Evolutionary conservation across 2,329 filamentous ascomycete genomes (phyloP), one percentile per base, ranked within the genome.

Genomic region (Fusarium illudens): DNA sequence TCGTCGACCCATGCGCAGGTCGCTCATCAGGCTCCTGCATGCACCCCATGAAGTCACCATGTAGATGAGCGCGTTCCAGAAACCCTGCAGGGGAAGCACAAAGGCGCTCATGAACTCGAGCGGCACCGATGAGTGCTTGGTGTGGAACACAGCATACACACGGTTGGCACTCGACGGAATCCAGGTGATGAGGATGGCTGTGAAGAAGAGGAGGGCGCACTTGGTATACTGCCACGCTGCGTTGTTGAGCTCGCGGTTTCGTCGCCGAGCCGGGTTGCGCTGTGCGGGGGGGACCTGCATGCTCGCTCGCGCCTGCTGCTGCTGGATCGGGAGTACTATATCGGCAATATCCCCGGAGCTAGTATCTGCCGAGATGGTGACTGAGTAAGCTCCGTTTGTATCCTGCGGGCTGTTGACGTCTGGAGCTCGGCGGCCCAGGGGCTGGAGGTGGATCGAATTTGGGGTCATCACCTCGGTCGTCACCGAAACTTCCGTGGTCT

Each of bases 31-130:
- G 30, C 79, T 78, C 74, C 84, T 84, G 74, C 88, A 89, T 0
- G 89, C 89, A 51, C 85, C 79, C 83, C 88, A 87, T 6, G 90
- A 92, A 1, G 91, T 93, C 11, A 87, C 84, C 15, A 88, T 79
- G 78, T 96, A 96, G 69, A 96, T 93, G 60, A 92, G 77, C 17
- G 89, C 87, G 76, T 96, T 96, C 92, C 92, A 96, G 73, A 94
- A 92, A 0, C 93, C 93, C 75, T 96, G 93, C 0, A 94, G 84
- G 0, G 93, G 92, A 9, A 96, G 84, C 1, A 96, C 92, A 37
- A 93, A 84, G 0, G 91, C 89, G 20, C 90, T 90, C 67, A 89
- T 86, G 67, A 91, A 88, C 71, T 92, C 89, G 22, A 96, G 85
- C 0, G 84, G 81, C 27, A 89, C 84, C 8, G 82, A 84, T 0